Evolutionary conservation across 2,329 filamentous ascomycete species (phyloP).

Genomic region (Ophiostoma sp.): DNA sequence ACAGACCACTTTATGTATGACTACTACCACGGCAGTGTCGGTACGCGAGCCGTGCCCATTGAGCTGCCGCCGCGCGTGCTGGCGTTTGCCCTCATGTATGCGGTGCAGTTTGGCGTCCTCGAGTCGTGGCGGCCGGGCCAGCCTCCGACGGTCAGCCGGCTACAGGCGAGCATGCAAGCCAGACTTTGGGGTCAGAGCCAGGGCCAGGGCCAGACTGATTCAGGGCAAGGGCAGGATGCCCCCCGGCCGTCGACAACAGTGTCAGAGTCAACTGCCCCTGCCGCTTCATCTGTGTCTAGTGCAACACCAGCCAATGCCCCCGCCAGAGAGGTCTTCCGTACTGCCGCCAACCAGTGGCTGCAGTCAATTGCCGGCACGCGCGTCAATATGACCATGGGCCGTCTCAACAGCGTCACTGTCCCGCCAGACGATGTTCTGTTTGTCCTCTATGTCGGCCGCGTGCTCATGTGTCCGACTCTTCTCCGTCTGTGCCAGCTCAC

Average conservation of each 20-base stretch:
- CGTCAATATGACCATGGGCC: slow-evolving; percentile 14
- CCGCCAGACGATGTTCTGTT: slow-evolving; percentile 20
- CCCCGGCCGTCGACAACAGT: background rate
- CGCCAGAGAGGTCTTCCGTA: slow-evolving; percentile 4
- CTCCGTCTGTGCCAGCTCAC: slow-evolving; percentile 20
- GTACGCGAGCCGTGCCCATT: slow-evolving; percentile 10
- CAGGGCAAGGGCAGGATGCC: background rate
- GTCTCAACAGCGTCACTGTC: background rate
- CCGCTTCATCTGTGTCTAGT: background rate
- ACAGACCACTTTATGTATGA: slow-evolving; percentile 1
- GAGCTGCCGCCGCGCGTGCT: slow-evolving; percentile 24
- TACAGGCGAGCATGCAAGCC: background rate
- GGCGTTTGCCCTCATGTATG: slow-evolving; percentile 23
- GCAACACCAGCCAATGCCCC: background rate
- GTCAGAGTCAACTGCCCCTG: background rate
- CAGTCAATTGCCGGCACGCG: slow-evolving; percentile 18
- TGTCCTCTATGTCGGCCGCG: slow-evolving; percentile 24
- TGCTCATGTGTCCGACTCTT: slow-evolving; percentile 19
- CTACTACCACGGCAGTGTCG: slow-evolving; percentile 15
- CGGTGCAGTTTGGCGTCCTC: slow-evolving; percentile 22
- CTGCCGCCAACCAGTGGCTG: slow-evolving; percentile 19
- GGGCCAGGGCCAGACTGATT: background rate
- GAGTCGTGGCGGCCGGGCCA: background rate
- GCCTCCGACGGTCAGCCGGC: background rate
- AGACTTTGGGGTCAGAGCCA: background rate